Base-by-base conservation (phyloP, 2,329 filamentous ascomycete species). In the Alternaria atra region DNA sequence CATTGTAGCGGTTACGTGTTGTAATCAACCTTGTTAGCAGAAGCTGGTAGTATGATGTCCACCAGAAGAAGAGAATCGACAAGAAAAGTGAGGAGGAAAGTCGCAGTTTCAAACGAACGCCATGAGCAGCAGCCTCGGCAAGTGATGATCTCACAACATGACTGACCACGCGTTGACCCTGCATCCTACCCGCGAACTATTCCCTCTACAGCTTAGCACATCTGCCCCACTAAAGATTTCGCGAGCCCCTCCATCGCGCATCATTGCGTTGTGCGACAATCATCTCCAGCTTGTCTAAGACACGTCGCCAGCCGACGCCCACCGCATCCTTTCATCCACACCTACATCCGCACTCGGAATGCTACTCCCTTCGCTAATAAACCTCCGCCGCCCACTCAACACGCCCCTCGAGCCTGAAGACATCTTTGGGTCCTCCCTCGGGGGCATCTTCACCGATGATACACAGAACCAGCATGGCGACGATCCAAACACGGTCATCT, bases 361-460 rank as follows among this genome's bases (percentile, higher is more conserved):
- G 70, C 60, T 67, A 50, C 71, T 78, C 42, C 69, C 75, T 50
- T 67, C 66, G 42, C 69, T 75, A 29, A 72, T 77, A 32, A 61
- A 69, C 56, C 66, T 77, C 59, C 72, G 65, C 52, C 71, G 68
- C 29, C 74, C 72, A 4, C 23, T 43, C 27, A 47, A 57, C 55
- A 43, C 58, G 80, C 34, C 74, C 63, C 57, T 73, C 72, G 47
- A 80, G 55, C 83, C 87, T 0, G 87, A 90, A 76, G 88, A 90
- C 75, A 84, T 86, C 67, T 84, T 92, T 70, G 80, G 81, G 34
- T 81, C 82, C 2, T 83, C 87, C 0, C 84, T 91, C 1, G 86
- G 85, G 63, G 82, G 88, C 64, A 86, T 91, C 74, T 91, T 91
- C 79, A 85, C 87, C 4, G 88, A 91, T 75, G 89, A 92, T 77